These are phyloP conservation scores for Saccharomycopsis fibuligera DNA, from an alignment of 805 yeast genomes.

Conservation along the genomic window DNA sequence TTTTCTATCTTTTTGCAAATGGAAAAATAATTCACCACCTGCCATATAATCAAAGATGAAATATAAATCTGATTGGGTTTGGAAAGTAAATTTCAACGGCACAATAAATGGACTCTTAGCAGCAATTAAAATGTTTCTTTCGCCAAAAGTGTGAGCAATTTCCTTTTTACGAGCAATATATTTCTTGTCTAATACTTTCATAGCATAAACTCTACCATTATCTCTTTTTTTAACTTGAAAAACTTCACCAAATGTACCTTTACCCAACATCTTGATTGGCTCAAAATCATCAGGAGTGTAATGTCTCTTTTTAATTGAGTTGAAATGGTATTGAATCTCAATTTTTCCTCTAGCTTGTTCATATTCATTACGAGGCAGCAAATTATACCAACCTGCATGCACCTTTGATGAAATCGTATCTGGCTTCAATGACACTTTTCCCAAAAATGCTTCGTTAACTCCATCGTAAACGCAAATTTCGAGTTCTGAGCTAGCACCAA, in stretches of 20 bases:
- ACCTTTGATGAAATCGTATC: constrained; percentile 31
- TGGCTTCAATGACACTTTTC: constrained; percentile 74
- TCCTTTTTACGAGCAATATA: constrained; percentile 95
- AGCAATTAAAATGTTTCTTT: constrained; percentile 89
- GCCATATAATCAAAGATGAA: constrained; percentile 96
- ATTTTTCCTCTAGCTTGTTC: constrained; percentile 76
- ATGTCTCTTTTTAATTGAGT: constrained; percentile 60
- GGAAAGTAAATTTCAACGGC: constrained; percentile 92
- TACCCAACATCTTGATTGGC: constrained; percentile 82
- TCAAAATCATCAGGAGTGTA: constrained; percentile 95
- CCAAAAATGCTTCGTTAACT: constrained; percentile 77
- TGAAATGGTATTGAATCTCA: constrained; percentile 67
- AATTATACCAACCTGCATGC: constrained; percentile 59
- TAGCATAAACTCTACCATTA: constrained; percentile 87
- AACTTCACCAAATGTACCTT: constrained; percentile 97
- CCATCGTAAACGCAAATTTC: constrained; percentile 91
- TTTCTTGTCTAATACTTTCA: constrained; percentile 93
- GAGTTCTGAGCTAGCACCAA: constrained; percentile 74
- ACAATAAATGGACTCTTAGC: constrained; percentile 92
- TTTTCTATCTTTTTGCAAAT: constrained; percentile 92
- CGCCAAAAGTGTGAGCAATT: constrained; percentile 97
- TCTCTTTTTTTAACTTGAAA: constrained; percentile 92
- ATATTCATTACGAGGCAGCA: constrained; percentile 67
- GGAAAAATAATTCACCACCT: constrained; percentile 97
- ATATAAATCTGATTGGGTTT: constrained; percentile 87